Evolutionary conservation across 345 rosid species (phyloP).

Genomic region (Gossypium bickii): DNA sequence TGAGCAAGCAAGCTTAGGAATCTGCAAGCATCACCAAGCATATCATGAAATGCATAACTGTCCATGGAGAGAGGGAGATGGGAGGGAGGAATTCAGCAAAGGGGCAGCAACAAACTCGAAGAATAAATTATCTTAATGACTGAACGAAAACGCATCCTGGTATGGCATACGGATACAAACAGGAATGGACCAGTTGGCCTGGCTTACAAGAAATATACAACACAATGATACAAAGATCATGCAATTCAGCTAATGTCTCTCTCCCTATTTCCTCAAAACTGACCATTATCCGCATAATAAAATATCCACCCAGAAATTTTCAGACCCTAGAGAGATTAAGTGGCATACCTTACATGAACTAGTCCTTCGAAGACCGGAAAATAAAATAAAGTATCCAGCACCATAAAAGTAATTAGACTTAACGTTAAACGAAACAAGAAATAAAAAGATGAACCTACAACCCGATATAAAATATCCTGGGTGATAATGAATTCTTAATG

Average conservation of each 20-base stretch:
- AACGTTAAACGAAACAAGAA: slow-evolving; percentile 15
- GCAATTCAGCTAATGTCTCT: not conserved
- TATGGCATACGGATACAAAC: not conserved
- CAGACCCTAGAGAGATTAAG: slow-evolving; percentile 14
- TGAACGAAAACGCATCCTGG: not conserved
- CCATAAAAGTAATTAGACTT: slow-evolving; percentile 16
- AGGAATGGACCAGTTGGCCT: not conserved
- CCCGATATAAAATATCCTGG: slow-evolving; percentile 27
- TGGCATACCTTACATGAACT: slow-evolving; percentile 12
- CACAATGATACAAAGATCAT: slow-evolving; percentile 22
- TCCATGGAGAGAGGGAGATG: not conserved
- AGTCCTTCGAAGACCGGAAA: not conserved
- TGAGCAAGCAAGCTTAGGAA: not conserved
- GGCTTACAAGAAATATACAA: slow-evolving; percentile 25
- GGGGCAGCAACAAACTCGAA: not conserved
- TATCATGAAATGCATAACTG: not conserved
- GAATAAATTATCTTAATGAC: not conserved
- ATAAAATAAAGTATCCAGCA: slow-evolving; percentile 21
- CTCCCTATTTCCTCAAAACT: slow-evolving; percentile 25
- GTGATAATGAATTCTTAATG: slow-evolving; percentile 17
- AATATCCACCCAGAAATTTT: slow-evolving; percentile 13
- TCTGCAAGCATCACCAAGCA: not conserved
- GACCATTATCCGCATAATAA: slow-evolving; percentile 13
- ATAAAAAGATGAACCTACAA: slow-evolving; percentile 16
- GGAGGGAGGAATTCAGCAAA: not conserved